A percentile compares a stretch with the other conserved stretches of the same genome.
These are phyloP conservation scores for Pseudocercospora fijiensis DNA, from an alignment of 2,329 filamentous ascomycete species.

Conservation along the genomic window DNA sequence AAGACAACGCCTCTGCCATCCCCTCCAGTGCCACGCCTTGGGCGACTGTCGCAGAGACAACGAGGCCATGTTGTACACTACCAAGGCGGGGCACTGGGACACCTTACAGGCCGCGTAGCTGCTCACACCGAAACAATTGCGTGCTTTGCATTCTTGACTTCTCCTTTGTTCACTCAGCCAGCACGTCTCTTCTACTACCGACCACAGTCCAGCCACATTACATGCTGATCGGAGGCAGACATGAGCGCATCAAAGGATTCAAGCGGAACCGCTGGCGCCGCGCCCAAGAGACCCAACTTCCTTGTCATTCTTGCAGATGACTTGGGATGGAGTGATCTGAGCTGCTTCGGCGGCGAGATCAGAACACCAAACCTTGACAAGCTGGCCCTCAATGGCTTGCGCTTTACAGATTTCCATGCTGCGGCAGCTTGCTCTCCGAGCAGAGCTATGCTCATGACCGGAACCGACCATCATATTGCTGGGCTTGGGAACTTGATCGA, in stretches of 20 bases:
- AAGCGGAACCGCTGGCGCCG: constrained; percentile 32
- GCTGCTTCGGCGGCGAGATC: constrained; percentile 61
- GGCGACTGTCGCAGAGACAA: not conserved
- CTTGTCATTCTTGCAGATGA: constrained; percentile 50
- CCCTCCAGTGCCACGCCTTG: not conserved
- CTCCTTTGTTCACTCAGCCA: not conserved
- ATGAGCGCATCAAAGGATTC: constrained; percentile 36
- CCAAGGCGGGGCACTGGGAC: not conserved
- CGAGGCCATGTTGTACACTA: not conserved
- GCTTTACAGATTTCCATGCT: constrained; percentile 65
- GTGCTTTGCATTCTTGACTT: not conserved
- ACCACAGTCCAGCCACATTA: constrained; percentile 4
- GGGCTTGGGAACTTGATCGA: constrained; percentile 60
- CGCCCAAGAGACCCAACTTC: constrained; percentile 57
- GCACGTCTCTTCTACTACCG: not conserved
- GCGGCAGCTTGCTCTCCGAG: constrained; percentile 65
- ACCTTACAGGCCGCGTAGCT: constrained; percentile 1
- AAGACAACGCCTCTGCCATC: not conserved
- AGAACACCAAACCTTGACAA: constrained; percentile 60
- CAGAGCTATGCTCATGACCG: constrained; percentile 65
- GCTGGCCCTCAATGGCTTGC: constrained; percentile 49
- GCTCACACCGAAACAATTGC: constrained; percentile 4
- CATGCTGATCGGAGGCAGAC: constrained; percentile 31
- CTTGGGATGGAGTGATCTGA: constrained; percentile 50
- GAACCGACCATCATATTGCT: constrained; percentile 61